Conservation (phyloP, 116 monocot genomes). For the Zostera marina region DNA sequence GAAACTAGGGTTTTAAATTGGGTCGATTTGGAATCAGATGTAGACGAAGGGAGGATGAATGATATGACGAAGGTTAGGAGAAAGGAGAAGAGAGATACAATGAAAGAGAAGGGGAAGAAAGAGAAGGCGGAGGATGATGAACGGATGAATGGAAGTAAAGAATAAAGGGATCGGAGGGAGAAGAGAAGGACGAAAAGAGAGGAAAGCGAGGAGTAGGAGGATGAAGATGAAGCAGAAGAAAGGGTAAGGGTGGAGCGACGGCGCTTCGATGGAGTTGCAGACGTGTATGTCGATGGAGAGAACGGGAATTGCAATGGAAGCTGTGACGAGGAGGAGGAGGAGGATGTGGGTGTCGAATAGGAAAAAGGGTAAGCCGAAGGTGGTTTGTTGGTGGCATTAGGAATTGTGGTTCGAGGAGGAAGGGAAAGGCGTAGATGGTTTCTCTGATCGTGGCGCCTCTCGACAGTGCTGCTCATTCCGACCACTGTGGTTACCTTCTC, state of each 20-base stretch:
- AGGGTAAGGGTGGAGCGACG: constrained; percentile 8
- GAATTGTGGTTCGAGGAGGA: constrained; percentile 5
- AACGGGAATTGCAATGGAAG: constrained; percentile 1
- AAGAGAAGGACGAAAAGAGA: constrained; percentile 19
- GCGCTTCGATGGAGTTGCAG: constrained; percentile 32
- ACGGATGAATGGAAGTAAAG: constrained; percentile 13
- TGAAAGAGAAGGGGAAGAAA: constrained; percentile 27
- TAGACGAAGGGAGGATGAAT: constrained; percentile 3
- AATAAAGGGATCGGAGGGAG: constrained; percentile 19
- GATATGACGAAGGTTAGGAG: constrained; percentile 11
- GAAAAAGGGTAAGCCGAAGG: constrained; percentile 5
- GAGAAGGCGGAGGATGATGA: constrained; percentile 15
- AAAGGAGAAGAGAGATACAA: constrained; percentile 14
- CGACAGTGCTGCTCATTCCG: not conserved
- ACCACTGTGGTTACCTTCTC: not conserved
- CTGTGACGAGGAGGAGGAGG: constrained; percentile 1
- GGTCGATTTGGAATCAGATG: constrained; percentile 1
- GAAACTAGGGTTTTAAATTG: constrained; percentile 10
- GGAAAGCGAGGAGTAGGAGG: constrained; percentile 23
- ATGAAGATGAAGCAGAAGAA: constrained; percentile 9
- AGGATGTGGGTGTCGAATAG: constrained; percentile 6
- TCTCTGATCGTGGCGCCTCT: not conserved
- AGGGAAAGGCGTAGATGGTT: constrained; percentile 13
- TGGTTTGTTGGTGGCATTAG: constrained; percentile 5
- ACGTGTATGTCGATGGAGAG: constrained; percentile 13